Percentiles rank a stretch among this genome's conserved stretches.
phyloP scores from a whole-genome alignment of 345 rosid genomes.

The Salix exigua region DNA sequence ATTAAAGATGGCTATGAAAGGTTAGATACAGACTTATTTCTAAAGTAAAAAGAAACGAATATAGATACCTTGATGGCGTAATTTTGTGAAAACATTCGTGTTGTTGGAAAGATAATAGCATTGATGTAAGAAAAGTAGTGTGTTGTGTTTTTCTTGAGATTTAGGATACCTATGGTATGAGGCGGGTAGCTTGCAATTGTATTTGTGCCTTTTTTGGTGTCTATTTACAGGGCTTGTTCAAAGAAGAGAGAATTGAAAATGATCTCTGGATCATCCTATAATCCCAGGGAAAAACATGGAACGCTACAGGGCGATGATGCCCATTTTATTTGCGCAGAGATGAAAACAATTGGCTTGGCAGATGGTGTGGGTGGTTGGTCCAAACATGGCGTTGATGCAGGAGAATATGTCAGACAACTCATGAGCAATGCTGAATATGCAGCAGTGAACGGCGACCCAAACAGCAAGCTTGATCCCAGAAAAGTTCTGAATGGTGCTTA shows the following conservation, averaged over 20 bases:
- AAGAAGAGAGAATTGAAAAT: background rate
- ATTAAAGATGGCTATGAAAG: too few species aligned
- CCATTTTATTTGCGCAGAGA: slow-evolving; percentile 17
- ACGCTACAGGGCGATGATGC: slow-evolving; percentile 14
- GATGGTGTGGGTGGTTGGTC: slow-evolving; percentile 22
- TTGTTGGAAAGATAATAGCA: too few species aligned
- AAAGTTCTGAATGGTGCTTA: slow-evolving; percentile 11
- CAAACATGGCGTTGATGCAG: slow-evolving; percentile 12
- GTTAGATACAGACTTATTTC: too few species aligned
- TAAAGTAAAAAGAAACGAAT: too few species aligned
- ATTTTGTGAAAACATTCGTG: too few species aligned
- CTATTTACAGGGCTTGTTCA: background rate
- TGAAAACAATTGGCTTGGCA: slow-evolving; percentile 15
- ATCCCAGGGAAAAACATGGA: background rate
- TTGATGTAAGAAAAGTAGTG: too few species aligned
- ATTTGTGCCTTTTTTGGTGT: background rate
- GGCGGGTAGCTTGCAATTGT: background rate
- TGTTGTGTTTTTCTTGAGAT: too few species aligned
- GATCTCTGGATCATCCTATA: slow-evolving; percentile 17
- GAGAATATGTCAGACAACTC: slow-evolving; percentile 12
- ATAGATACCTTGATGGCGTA: too few species aligned
- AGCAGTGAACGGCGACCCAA: too few species aligned
- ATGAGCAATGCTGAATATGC: slow-evolving; percentile 10
- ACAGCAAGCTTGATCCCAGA: slow-evolving; percentile 3
- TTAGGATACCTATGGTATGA: too few species aligned